A percentile compares a stretch with the other conserved stretches of the same genome.
phyloP scores from a whole-genome alignment of 352 stramenopile species.

The Ophiocytium majus region DNA sequence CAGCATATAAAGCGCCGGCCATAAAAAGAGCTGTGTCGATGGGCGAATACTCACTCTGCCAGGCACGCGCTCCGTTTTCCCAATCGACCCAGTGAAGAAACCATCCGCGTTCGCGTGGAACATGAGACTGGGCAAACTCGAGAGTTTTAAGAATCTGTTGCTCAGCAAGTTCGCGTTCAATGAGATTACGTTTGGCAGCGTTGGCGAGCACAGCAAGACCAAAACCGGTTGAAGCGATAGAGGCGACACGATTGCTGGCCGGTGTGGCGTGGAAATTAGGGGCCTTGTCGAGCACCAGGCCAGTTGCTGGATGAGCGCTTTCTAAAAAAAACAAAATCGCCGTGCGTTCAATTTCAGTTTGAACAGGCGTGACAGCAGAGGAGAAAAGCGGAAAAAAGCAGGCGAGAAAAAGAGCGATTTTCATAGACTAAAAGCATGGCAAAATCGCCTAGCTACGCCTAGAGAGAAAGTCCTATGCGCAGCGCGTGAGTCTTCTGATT shows the following conservation, averaged over 20 bases:
- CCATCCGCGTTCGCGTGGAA: background rate
- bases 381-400: no score
- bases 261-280: background rate
- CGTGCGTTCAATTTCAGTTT: background rate
- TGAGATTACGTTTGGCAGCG: background rate
- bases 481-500: no score
- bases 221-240: background rate
- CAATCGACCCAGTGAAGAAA: background rate
- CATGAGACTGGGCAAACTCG: background rate
- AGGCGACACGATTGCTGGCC: background rate
- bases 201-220: background rate
- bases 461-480: no score
- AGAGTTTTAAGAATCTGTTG: conserved; percentile 2
- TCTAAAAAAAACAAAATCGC: background rate
- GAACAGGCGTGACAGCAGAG: background rate
- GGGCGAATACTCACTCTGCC: conserved; percentile 1
- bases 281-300: background rate
- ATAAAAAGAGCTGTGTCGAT: conserved; percentile 4
- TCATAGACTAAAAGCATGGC: no score
- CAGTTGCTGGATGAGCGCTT: background rate
- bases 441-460: no score
- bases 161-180: background rate
- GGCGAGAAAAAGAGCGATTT: no score
- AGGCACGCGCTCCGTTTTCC: background rate
- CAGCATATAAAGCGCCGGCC: background rate